These are phyloP conservation scores for Bocquillonia castaneifolia DNA, from an alignment of 441 rosid species.

Conservation along the genomic window DNA sequence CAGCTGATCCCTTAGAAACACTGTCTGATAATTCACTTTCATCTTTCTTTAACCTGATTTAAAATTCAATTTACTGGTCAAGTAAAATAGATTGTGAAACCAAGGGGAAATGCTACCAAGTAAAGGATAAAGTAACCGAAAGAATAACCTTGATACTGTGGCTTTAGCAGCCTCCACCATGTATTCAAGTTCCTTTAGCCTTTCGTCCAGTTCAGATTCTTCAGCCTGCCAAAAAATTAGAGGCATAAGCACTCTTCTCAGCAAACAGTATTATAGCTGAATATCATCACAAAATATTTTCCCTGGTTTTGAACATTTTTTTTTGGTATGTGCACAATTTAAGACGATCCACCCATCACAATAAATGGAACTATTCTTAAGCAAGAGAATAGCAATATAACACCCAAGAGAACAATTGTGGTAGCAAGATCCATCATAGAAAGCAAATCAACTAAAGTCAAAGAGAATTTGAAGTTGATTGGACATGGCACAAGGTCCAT, in stretches of 20 bases:
- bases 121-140: slow-evolving; percentile 8
- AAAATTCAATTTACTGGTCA: slow-evolving; percentile 16
- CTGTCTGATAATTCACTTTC: slow-evolving; percentile 50
- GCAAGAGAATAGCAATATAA: not conserved
- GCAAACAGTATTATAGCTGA: not conserved
- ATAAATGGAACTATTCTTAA: not conserved
- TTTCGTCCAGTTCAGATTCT: slow-evolving; percentile 74
- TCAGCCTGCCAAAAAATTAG: slow-evolving; percentile 52
- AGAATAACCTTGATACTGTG: slow-evolving; percentile 50
- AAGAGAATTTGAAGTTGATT: not conserved
- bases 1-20: slow-evolving; percentile 36
- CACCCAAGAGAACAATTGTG: not conserved
- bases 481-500: not conserved
- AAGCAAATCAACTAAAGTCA: not conserved
- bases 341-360: not conserved
- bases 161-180: slow-evolving; percentile 53
- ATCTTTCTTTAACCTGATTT: slow-evolving; percentile 65
- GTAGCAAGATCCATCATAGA: not conserved
- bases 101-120: slow-evolving; percentile 11
- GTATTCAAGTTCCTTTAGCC: slow-evolving; percentile 47
- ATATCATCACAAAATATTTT: not conserved
- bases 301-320: not conserved
- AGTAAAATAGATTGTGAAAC: slow-evolving; percentile 17
- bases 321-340: not conserved
- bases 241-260: not conserved